Percentiles rank a stretch among this genome's conserved stretches.
Conservation (phyloP, 202 grass and related monocot genomes). For the Hordeum pubiflorum region DNA sequence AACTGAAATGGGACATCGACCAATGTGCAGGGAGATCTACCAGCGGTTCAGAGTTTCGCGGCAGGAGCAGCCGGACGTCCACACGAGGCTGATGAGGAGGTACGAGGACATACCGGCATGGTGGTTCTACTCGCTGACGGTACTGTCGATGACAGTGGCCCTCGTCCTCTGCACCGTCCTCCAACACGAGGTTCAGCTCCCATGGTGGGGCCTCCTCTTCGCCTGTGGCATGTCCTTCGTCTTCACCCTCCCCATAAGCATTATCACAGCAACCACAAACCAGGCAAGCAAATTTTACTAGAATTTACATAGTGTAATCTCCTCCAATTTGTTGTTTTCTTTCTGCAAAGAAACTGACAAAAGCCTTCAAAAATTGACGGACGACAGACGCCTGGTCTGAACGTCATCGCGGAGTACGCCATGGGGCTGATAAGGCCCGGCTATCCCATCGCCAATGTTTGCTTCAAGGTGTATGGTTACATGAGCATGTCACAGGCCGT, state of each 20-base stretch:
- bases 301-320: not conserved
- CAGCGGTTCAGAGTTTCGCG: conserved; percentile 45
- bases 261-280: conserved; percentile 81
- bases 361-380: not conserved
- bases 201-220: conserved; percentile 72
- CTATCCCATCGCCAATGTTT: conserved; percentile 73
- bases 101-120: conserved; percentile 75
- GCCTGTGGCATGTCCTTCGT: conserved; percentile 77
- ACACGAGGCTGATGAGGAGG: conserved; percentile 73
- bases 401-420: conserved; percentile 76
- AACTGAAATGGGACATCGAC: not conserved
- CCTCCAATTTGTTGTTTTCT: too few relatives aligned
- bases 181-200: conserved; percentile 64
- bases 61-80: conserved; percentile 54
- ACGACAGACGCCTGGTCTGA: conserved; percentile 67
- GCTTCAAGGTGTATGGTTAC: conserved; percentile 85
- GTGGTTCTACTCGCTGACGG: conserved; percentile 70
- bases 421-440: conserved; percentile 77
- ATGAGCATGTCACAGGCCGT: conserved; percentile 85
- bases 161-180: conserved; percentile 68
- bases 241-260: conserved; percentile 82
- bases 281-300: conserved; percentile 40
- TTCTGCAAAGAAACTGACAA: not conserved
- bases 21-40: conserved; percentile 64
- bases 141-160: conserved; percentile 28